Conservation (phyloP, 768 basidiomycete species). For the Cyclocybe aegerita region DNA sequence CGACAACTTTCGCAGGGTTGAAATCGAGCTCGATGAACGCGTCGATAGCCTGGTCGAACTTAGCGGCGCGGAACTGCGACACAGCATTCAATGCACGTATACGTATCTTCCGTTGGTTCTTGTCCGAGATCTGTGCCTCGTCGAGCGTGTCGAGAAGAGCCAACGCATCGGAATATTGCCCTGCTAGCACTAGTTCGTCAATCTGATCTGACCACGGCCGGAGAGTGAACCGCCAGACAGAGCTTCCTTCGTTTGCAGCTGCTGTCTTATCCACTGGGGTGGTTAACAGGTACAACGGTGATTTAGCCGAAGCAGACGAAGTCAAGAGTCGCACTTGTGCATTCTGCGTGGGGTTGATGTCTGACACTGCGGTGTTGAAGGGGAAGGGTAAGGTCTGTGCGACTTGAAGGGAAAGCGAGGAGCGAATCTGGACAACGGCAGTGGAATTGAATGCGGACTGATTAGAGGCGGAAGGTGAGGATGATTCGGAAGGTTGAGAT, state of each 20-base stretch:
- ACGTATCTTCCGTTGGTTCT: slow-evolving; percentile 55
- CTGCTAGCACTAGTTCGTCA: slow-evolving; percentile 74
- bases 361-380: slow-evolving; percentile 34
- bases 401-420: slow-evolving; percentile 61
- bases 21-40: slow-evolving; percentile 85
- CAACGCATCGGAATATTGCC: slow-evolving; percentile 77
- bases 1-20: slow-evolving; percentile 92
- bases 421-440: slow-evolving; percentile 67
- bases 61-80: slow-evolving; percentile 63
- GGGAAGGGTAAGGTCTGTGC: slow-evolving; percentile 69
- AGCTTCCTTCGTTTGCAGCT: slow-evolving; percentile 68
- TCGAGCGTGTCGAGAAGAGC: slow-evolving; percentile 74
- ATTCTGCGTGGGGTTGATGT: slow-evolving; percentile 32
- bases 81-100: slow-evolving; percentile 80
- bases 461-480: slow-evolving; percentile 21
- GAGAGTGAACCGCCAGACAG: slow-evolving; percentile 76
- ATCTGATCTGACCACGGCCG: slow-evolving; percentile 78
- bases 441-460: slow-evolving; percentile 46
- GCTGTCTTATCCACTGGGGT: slow-evolving; percentile 74
- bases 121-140: slow-evolving; percentile 55
- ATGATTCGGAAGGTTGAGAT: slow-evolving; percentile 19
- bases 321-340: slow-evolving; percentile 66
- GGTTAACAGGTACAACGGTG: slow-evolving; percentile 61
- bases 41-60: slow-evolving; percentile 81
- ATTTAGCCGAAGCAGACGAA: slow-evolving; percentile 48